Percentiles rank a stretch among this genome's conserved stretches.
Conservation (phyloP, 176 grass and related monocot genomes). For the Alopecurus myosuroides region DNA sequence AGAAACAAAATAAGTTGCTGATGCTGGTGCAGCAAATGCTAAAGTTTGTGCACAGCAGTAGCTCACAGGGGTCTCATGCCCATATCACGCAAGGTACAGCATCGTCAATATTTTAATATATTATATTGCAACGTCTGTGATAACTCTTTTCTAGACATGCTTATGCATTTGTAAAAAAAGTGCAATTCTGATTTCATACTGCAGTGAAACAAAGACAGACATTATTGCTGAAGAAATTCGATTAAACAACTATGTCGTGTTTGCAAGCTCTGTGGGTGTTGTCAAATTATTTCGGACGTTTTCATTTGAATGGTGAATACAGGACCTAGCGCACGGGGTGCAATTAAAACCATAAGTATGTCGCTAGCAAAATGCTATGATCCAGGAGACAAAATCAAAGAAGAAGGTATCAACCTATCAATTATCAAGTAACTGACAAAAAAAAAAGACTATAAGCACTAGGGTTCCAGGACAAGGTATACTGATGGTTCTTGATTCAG, state of each 20-base stretch:
- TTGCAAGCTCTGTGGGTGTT: neutral
- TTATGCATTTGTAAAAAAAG: constrained; percentile 7
- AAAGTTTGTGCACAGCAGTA: neutral
- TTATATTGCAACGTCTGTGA: neutral
- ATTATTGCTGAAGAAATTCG: neutral
- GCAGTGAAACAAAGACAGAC: neutral
- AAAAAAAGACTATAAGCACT: neutral
- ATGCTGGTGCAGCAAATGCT: neutral
- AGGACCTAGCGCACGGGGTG: neutral
- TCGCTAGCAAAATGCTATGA: neutral
- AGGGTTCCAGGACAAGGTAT: neutral
- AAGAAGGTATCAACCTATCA: neutral
- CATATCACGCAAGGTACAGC: neutral
- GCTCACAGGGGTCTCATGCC: neutral
- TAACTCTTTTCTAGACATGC: constrained; percentile 4
- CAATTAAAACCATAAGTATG: neutral
- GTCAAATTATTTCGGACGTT: neutral
- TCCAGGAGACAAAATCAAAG: neutral
- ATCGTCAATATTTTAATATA: constrained; percentile 5
- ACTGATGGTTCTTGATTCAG: neutral
- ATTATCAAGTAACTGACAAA: neutral
- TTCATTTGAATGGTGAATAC: neutral
- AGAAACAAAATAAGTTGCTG: neutral
- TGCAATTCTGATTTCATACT: neutral
- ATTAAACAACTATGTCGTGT: neutral